Evolutionary conservation across 2,329 filamentous ascomycete genomes (phyloP), one percentile per base, ranked within the genome.

Genomic region (Xenosphaeropsis pyriputrescens): DNA sequence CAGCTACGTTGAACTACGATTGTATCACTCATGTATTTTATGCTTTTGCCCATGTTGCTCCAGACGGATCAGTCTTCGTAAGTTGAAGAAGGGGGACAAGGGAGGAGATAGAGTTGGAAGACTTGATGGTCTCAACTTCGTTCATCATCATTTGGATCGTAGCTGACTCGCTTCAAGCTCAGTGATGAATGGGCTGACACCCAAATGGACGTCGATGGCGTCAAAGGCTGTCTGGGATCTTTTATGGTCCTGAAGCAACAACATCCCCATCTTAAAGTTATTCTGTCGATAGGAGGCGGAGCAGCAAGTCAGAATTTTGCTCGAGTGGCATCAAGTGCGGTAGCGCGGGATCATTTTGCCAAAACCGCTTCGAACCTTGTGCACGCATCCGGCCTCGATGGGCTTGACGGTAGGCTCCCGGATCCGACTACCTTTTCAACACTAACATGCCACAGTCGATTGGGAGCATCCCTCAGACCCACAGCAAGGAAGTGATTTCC

Each of bases 11-110:
- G 51, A 82, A 83, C 54, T 75, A 85, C 55, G 73, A 73, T 46
- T 83, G 79, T 50, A 76, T 89, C 50, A 86, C 79, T 47, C 79
- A 85, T 52, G 75, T 88, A 18, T 88, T 86, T 58, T 89, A 89
- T 54, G 81, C 83, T 11, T 88, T 84, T 68, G 82, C 82, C 41
- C 81, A 71, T 58, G 72, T 89, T 32, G 73, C 74, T 44, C 59
- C 68, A 36, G 79, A 86, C 53, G 83, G 84, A 36, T 73, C 72
- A 38, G 74, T 89, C 44, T 81, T 82, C 65, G 83, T 88, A 60
- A 63, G 73, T 66, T 43, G 12, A 13, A 32, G 4, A 32, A 6
- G 6, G 30, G 6, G 16, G 12, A 6, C 3, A 8, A 15, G 7
- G 5, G 12, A 16, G 12, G 6, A 17, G 7, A 3, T 12, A 3